Evolutionary conservation across 2,329 filamentous ascomycete genomes (phyloP).

Genomic region (Coleophoma cylindrospora): DNA sequence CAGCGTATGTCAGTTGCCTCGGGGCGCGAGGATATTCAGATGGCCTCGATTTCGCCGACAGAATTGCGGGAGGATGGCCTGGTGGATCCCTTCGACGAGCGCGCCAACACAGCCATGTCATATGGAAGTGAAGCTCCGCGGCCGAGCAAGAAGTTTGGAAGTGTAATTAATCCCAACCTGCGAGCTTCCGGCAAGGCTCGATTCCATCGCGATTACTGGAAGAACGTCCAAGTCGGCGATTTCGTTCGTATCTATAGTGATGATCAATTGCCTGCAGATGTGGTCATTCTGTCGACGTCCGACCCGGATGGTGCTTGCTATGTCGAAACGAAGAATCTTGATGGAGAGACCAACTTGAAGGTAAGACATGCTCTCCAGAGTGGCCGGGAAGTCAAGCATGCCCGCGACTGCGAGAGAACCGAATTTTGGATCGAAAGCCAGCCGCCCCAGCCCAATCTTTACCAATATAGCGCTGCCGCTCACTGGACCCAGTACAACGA

Average conservation of each 20-base stretch:
- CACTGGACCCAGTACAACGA: constrained; percentile 75
- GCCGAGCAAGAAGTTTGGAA: constrained; percentile 50
- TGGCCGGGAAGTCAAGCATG: constrained; percentile 77
- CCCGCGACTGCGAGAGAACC: constrained; percentile 84
- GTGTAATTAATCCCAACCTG: constrained; percentile 67
- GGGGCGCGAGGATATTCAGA: constrained; percentile 72
- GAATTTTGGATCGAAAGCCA: constrained; percentile 90
- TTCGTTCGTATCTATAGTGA: constrained; percentile 96
- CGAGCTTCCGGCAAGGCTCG: constrained; percentile 65
- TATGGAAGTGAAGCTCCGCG: constrained; percentile 27
- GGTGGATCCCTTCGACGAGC: constrained; percentile 24
- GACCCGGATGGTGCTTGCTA: constrained; percentile 94
- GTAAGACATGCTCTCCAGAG: constrained; percentile 87
- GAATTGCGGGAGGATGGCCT: constrained; percentile 36
- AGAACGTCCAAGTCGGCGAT: constrained; percentile 90
- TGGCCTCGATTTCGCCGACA: constrained; percentile 91
- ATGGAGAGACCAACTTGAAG: constrained; percentile 96
- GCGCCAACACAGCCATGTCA: constrained; percentile 28
- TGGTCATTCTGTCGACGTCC: constrained; percentile 88
- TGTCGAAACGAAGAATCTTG: constrained; percentile 95
- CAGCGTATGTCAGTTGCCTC: constrained; percentile 45
- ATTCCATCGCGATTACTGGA: constrained; percentile 94
- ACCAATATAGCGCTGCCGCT: constrained; percentile 87
- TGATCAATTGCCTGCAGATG: constrained; percentile 89
- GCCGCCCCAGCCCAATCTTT: constrained; percentile 85